phyloP scores from a whole-genome alignment of 2,329 filamentous ascomycete genomes.

The Escovopsis sp. region DNA sequence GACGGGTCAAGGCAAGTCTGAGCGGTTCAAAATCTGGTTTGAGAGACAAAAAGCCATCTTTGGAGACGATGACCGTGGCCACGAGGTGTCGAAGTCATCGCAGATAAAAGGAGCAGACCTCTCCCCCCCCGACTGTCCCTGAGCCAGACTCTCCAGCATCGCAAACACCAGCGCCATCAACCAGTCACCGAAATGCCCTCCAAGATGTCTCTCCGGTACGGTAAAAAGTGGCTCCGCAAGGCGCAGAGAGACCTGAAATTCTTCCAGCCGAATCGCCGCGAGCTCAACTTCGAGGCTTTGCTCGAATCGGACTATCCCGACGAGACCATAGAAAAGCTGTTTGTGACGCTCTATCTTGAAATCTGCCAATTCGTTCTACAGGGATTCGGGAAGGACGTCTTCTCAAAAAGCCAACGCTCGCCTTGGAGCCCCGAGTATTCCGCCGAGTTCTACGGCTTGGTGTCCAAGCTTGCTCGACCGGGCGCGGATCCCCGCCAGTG shows the following conservation, averaged over 20 bases:
- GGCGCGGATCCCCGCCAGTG: constrained; percentile 12
- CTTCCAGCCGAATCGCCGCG: constrained; percentile 1
- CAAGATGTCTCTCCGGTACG: neutral
- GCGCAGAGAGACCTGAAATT: neutral
- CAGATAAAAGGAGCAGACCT: too few species aligned
- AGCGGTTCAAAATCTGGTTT: too few species aligned
- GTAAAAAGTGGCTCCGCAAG: neutral
- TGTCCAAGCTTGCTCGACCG: constrained; percentile 15
- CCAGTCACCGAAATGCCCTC: neutral
- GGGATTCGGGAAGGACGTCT: constrained; percentile 6
- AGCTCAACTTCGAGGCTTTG: constrained; percentile 2
- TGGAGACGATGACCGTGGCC: too few species aligned
- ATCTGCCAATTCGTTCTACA: constrained; percentile 10
- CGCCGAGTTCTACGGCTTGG: constrained; percentile 12
- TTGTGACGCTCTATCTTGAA: constrained; percentile 10
- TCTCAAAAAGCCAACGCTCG: constrained; percentile 1
- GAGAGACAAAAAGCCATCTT: too few species aligned
- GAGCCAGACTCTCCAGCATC: too few species aligned
- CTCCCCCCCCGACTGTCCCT: too few species aligned
- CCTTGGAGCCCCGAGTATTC: constrained; percentile 13
- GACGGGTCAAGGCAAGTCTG: too few species aligned
- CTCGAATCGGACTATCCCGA: constrained; percentile 2
- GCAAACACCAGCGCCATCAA: too few species aligned
- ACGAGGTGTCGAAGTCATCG: too few species aligned
- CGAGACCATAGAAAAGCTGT: constrained; percentile 11